These are phyloP conservation scores for Cornus controversa DNA, from an alignment of 148 eudicot genomes.

Conservation along the genomic window DNA sequence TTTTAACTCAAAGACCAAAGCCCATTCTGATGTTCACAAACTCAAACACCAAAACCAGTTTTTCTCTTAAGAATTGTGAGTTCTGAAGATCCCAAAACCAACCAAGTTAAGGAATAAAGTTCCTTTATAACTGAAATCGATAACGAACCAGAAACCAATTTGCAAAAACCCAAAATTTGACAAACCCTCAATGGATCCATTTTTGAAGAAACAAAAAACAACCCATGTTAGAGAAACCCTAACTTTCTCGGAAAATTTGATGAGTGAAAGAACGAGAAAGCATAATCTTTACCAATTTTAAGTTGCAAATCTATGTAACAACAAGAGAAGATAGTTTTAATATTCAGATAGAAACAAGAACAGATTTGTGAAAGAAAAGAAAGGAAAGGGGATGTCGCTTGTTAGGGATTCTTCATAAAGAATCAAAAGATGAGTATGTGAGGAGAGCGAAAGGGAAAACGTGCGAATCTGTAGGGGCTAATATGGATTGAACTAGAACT, in stretches of 20 bases:
- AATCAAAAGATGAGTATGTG: background rate
- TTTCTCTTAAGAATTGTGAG: background rate
- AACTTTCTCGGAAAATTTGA: background rate
- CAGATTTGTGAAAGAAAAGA: background rate
- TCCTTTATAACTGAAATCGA: constrained; percentile 4
- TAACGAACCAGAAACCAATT: constrained; percentile 6
- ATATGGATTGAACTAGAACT: constrained; percentile 6
- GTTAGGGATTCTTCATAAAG: background rate
- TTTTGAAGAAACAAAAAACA: background rate
- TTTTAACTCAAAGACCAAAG: background rate
- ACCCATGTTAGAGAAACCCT: too few relatives aligned
- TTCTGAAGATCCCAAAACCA: background rate
- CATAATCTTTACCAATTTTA: too few relatives aligned
- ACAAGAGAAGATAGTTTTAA: background rate
- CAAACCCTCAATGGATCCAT: background rate
- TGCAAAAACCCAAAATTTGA: background rate
- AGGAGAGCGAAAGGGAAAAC: constrained; percentile 11
- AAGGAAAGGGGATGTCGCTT: background rate
- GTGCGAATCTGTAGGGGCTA: constrained; percentile 6
- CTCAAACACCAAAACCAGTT: background rate
- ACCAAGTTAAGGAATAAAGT: constrained; percentile 3
- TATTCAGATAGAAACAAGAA: background rate
- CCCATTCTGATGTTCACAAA: constrained; percentile 1
- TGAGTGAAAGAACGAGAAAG: background rate
- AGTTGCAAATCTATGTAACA: background rate